Evolutionary conservation across 805 yeast species (phyloP), one percentile per base, ranked within the genome.

Genomic region (Hanseniaspora vineae): DNA sequence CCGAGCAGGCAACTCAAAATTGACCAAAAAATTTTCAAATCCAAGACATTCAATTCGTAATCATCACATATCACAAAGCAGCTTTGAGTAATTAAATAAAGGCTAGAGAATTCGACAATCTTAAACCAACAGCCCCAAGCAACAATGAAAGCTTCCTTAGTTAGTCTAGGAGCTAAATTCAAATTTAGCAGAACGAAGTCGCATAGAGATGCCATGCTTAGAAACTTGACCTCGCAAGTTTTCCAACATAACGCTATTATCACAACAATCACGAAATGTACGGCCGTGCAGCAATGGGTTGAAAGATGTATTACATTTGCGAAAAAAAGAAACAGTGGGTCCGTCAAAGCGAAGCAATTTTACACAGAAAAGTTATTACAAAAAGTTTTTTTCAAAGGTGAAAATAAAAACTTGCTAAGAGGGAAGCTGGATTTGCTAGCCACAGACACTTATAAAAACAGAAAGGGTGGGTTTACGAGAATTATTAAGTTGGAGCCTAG

Each of bases 401-500:
- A 63, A 47, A 59, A 74, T 20, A 68, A 73, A 9, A 61, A 66
- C 44, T 65, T 77, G 1, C 54, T 81, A 40, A 6, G 15, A 31
- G 78, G 84, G n/a, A 85, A 83, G 58, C 66, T 92, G 42, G 69
- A 82, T 50, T 73, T 71, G 15, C 86, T 76, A 40, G 69, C 89
- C 39, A 76, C 78, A 3, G 70, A 76, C 40, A 71, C 95, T 49
- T 89, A 84, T 59, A 58, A 68, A 3, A 57, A 65, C 20, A 76
- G 96, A 66, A 42, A n/a, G 12, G 84, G 87, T 51, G 97, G 97
- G 1, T 90, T 81, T 67, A 87, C 97, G 2, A 77, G 97, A 55
- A 77, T 90, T 47, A 67, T 88, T 52, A 80, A 76, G 55, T 69
- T 92, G 51, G 97, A 92, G 64, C 87, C 89, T 15, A 73, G 97